Percentiles rank a stretch among this genome's conserved stretches.
Evolutionary conservation across 192 early-diverging fungal species (phyloP).

Genomic region (Coemansia sp.): DNA sequence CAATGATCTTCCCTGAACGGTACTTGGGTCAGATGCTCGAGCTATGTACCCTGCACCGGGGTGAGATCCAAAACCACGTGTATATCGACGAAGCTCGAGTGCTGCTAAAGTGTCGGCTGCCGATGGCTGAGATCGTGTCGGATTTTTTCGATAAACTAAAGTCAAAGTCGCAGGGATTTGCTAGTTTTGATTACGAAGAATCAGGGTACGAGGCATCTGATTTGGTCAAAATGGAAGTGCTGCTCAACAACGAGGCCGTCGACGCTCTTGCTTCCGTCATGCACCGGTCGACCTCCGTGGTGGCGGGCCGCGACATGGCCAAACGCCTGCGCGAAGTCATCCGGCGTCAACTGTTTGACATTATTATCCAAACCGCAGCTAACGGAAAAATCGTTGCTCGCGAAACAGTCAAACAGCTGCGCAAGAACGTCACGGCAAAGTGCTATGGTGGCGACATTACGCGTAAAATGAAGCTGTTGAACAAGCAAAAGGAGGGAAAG

Average conservation of each 20-base stretch:
- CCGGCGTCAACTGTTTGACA: conserved; percentile 88
- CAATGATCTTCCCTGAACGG: conserved; percentile 84
- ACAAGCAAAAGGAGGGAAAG: conserved; percentile 95
- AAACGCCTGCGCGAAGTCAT: conserved; percentile 81
- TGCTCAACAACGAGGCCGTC: conserved; percentile 88
- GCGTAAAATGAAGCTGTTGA: conserved; percentile 95
- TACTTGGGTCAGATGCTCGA: conserved; percentile 76
- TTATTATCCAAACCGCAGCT: conserved; percentile 86
- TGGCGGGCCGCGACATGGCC: conserved; percentile 79
- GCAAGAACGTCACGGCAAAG: conserved; percentile 97
- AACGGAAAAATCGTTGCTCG: conserved; percentile 83
- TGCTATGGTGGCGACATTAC: conserved; percentile 97
- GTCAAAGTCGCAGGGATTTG: conserved; percentile 81
- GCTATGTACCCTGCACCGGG: conserved; percentile 68
- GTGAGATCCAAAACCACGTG: conserved; percentile 83
- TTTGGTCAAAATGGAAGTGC: conserved; percentile 89
- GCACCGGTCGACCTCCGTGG: conserved; percentile 69
- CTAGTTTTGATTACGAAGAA: conserved; percentile 93
- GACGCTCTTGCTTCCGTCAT: conserved; percentile 90
- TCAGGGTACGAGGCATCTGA: conserved; percentile 81
- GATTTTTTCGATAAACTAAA: conserved; percentile 97
- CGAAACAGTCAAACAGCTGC: conserved; percentile 80
- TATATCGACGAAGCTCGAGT: conserved; percentile 85
- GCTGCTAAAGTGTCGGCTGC: conserved; percentile 82
- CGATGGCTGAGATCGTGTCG: conserved; percentile 90